These are phyloP conservation scores for Metschnikowia sp. DNA, from an alignment of 805 yeast species.

Conservation along the genomic window DNA sequence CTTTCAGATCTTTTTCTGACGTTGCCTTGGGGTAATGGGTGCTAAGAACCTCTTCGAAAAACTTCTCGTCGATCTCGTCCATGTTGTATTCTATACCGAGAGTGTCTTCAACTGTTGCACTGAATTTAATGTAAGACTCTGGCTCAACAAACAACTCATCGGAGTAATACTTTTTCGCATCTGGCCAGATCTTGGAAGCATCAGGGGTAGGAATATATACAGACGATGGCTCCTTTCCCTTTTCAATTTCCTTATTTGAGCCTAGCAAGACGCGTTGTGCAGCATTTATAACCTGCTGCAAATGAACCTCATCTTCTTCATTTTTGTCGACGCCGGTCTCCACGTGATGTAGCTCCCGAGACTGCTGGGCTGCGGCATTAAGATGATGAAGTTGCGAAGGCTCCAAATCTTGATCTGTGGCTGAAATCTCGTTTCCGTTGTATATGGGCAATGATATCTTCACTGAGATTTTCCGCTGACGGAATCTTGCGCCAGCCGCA, in stretches of 20 bases:
- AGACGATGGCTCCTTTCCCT: constrained; percentile 23
- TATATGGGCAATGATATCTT: constrained; percentile 80
- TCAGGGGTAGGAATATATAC: constrained; percentile 96
- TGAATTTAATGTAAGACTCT: constrained; percentile 75
- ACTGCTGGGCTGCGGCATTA: constrained; percentile 53
- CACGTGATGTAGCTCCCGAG: constrained; percentile 81
- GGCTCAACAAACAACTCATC: constrained; percentile 66
- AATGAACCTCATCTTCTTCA: constrained; percentile 95
- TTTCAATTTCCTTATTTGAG: constrained; percentile 28
- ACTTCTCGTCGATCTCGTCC: constrained; percentile 85
- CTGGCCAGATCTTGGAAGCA: constrained; percentile 81
- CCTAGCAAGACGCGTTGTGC: constrained; percentile 59
- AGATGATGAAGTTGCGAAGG: constrained; percentile 42
- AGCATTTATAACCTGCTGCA: constrained; percentile 85
- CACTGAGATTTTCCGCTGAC: constrained; percentile 92
- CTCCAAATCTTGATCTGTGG: constrained; percentile 53
- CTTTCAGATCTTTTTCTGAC: constrained; percentile 9
- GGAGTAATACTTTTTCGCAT: constrained; percentile 66
- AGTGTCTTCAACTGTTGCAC: constrained; percentile 96
- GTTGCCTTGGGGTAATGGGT: constrained; percentile 24
- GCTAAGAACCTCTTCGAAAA: constrained; percentile 44
- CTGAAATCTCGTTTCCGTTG: constrained; percentile 76
- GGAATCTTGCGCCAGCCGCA: constrained; percentile 65
- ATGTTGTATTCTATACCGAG: constrained; percentile 80
- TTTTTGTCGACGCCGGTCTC: constrained; percentile 98